phyloP scores from a whole-genome alignment of 1,284 basidiomycete genomes.

The Rhodotorula sp. region DNA sequence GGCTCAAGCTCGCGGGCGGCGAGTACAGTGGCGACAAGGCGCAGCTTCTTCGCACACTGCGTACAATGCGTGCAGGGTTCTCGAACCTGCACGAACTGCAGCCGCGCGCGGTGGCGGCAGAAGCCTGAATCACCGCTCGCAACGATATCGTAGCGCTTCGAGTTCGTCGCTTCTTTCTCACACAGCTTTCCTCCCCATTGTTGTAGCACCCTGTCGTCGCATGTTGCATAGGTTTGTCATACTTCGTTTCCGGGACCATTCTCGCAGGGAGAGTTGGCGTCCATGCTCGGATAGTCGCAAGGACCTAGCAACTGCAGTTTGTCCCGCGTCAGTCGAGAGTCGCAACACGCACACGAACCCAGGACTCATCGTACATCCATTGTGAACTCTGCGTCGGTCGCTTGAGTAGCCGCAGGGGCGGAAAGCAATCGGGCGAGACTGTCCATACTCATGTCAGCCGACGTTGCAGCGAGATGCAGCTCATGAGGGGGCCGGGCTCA shows the following conservation, averaged over 20 bases:
- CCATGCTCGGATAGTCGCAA: conserved; percentile 12
- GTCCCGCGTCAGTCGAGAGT: too few species aligned
- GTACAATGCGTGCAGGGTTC: conserved; percentile 13
- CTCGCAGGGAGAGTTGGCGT: too few species aligned
- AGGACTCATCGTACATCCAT: conserved; percentile 21
- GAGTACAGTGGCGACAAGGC: conserved; percentile 1
- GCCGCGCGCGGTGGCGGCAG: neutral
- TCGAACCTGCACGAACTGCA: neutral
- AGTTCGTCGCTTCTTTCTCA: neutral
- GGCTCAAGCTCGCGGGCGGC: conserved; percentile 4
- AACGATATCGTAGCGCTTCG: too few species aligned
- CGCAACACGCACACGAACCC: too few species aligned
- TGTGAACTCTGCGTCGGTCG: conserved; percentile 15
- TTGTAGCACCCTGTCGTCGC: neutral
- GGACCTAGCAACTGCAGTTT: conserved; percentile 15
- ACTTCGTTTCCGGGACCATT: too few species aligned
- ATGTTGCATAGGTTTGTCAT: neutral
- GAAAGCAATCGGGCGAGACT: conserved; percentile 22
- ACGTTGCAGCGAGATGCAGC: neutral
- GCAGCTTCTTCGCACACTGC: conserved; percentile 26
- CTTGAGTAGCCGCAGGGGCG: neutral
- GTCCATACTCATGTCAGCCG: neutral
- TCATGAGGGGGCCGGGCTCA: neutral
- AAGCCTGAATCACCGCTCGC: neutral
- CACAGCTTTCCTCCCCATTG: neutral